These are phyloP conservation scores for Penicillium verrucosum DNA, from an alignment of 2,329 filamentous ascomycete species.

Conservation along the genomic window DNA sequence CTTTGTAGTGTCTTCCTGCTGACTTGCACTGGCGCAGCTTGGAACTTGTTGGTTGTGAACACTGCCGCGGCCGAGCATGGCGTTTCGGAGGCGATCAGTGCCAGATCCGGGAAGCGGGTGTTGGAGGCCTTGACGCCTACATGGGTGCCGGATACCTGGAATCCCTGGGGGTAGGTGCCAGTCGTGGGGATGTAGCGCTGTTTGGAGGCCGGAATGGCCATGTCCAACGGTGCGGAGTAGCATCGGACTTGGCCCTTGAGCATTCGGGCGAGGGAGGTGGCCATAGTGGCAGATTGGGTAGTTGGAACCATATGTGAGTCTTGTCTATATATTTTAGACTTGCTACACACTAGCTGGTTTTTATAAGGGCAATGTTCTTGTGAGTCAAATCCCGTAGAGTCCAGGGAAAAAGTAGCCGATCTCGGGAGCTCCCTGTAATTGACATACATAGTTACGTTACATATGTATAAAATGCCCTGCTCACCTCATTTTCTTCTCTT, in stretches of 20 bases:
- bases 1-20: slow-evolving; percentile 68
- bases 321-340: neutral
- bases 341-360: neutral
- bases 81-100: slow-evolving; percentile 78
- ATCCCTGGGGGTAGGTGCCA: slow-evolving; percentile 87
- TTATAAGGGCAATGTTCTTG: neutral
- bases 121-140: slow-evolving; percentile 94
- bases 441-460: too few relatives aligned
- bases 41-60: slow-evolving; percentile 98
- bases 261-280: slow-evolving; percentile 33
- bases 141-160: slow-evolving; percentile 79
- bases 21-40: slow-evolving; percentile 89
- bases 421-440: slow-evolving; percentile 13
- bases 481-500: too few relatives aligned
- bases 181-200: slow-evolving; percentile 82
- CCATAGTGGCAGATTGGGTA: slow-evolving; percentile 32
- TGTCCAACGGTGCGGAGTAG: slow-evolving; percentile 47
- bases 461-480: too few relatives aligned
- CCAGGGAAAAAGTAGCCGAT: slow-evolving; percentile 17
- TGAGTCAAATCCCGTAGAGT: slow-evolving; percentile 13
- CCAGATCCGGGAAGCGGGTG: slow-evolving; percentile 85
- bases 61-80: slow-evolving; percentile 87
- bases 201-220: slow-evolving; percentile 70
- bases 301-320: slow-evolving; percentile 24
- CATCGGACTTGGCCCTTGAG: slow-evolving; percentile 40